Percentiles rank a stretch among this genome's conserved stretches.
These are phyloP conservation scores for Chlorophyllum brunneum DNA, from an alignment of 768 basidiomycete species.

Conservation along the genomic window DNA sequence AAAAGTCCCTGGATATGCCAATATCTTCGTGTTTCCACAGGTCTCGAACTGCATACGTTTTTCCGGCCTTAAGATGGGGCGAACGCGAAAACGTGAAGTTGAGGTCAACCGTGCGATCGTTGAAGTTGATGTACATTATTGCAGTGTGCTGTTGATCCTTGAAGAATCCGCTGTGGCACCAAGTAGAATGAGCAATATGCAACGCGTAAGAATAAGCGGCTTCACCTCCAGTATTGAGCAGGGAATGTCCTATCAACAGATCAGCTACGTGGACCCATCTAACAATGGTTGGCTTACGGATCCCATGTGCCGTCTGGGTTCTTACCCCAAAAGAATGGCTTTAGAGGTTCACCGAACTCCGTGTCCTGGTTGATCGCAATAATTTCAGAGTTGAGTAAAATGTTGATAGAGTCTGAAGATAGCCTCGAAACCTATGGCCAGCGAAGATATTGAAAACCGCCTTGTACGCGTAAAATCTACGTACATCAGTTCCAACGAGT, in stretches of 20 bases:
- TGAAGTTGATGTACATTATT: slow-evolving; percentile 28
- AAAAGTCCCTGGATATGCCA: slow-evolving; percentile 20
- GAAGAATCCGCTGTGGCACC: slow-evolving; percentile 17
- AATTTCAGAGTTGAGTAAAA: slow-evolving; percentile 47
- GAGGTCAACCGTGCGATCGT: slow-evolving; percentile 23
- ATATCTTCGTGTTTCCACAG: slow-evolving; percentile 26
- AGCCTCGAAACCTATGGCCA: slow-evolving; percentile 17
- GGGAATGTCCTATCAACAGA: slow-evolving; percentile 39
- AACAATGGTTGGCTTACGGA: slow-evolving; percentile 16
- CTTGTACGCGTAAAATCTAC: no score
- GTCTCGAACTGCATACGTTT: slow-evolving; percentile 24
- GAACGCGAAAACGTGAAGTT: slow-evolving; percentile 26
- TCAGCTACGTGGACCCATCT: slow-evolving; percentile 25
- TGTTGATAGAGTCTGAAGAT: slow-evolving; percentile 34
- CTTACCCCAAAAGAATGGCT: slow-evolving; percentile 56
- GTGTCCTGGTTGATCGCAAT: slow-evolving; percentile 57
- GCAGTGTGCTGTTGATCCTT: slow-evolving; percentile 25
- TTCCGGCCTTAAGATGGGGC: slow-evolving; percentile 22
- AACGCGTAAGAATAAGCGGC: background rate
- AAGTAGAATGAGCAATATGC: background rate
- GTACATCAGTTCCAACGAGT: slow-evolving; percentile 44
- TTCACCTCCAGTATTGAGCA: slow-evolving; percentile 51
- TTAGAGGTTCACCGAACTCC: slow-evolving; percentile 42
- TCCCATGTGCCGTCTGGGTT: slow-evolving; percentile 37
- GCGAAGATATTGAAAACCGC: no score